These are phyloP conservation scores for Cutaneotrichosporon sp. DNA, from an alignment of 1,284 basidiomycete genomes.

Conservation along the genomic window DNA sequence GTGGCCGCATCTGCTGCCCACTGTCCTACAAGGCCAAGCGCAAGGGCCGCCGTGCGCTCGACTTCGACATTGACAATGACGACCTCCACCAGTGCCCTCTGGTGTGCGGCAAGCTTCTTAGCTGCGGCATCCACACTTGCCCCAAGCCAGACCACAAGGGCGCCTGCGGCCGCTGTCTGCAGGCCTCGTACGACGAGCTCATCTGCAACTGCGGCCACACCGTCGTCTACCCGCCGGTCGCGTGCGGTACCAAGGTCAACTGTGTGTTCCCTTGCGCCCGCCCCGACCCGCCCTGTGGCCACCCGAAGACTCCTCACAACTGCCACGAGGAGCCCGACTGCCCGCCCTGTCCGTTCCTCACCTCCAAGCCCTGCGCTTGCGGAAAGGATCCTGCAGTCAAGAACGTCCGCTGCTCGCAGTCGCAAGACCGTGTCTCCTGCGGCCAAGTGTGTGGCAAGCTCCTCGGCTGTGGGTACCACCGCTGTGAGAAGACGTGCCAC, in stretches of 20 bases:
- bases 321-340: constrained; percentile 75
- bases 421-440: constrained; percentile 71
- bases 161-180: constrained; percentile 74
- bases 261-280: constrained; percentile 78
- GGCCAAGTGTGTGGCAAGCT: constrained; percentile 75
- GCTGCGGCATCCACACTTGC: constrained; percentile 74
- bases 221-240: constrained; percentile 67
- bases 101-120: constrained; percentile 69
- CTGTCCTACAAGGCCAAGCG: constrained; percentile 69
- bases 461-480: constrained; percentile 79
- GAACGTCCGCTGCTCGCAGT: constrained; percentile 68
- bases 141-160: constrained; percentile 78
- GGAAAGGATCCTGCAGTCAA: constrained; percentile 68
- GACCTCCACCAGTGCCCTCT: constrained; percentile 75
- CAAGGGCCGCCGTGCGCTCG: constrained; percentile 58
- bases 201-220: constrained; percentile 77
- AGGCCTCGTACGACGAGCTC: constrained; percentile 86
- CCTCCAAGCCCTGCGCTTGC: constrained; percentile 77
- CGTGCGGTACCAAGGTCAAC: constrained; percentile 65
- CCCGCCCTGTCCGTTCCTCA: constrained; percentile 80
- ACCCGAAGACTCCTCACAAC: constrained; percentile 70
- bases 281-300: constrained; percentile 72
- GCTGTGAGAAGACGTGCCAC: constrained; percentile 77
- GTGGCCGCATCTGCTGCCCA: constrained; percentile 79
- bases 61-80: constrained; percentile 48